Percentiles rank a stretch among this genome's conserved stretches.
Evolutionary conservation across 257 asterid genomes (phyloP).

Genomic region (Plectranthus barbatus): DNA sequence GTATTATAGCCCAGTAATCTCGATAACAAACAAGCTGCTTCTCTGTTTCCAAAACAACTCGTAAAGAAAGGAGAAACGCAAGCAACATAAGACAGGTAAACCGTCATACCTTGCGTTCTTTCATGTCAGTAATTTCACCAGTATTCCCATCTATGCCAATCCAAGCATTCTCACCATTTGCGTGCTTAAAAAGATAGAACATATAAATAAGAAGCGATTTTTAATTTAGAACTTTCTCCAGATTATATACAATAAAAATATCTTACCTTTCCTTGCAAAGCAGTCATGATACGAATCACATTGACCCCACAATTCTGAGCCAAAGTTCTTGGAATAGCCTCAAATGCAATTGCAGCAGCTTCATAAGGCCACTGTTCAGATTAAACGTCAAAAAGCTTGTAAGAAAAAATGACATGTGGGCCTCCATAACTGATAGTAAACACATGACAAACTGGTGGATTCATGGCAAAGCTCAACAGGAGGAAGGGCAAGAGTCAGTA

Average conservation of each 20-base stretch:
- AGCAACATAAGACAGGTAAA: no score
- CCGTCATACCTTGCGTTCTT: conserved; percentile 73
- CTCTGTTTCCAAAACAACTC: background rate
- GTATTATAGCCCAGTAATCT: no score
- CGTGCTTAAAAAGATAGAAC: conserved; percentile 75
- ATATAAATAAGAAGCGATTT: background rate
- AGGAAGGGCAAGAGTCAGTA: background rate
- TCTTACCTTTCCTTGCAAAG: conserved; percentile 83
- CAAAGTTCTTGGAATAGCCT: conserved; percentile 94
- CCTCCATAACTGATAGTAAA: background rate
- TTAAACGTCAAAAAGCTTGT: background rate
- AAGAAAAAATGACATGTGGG: no score
- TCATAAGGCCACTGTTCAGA: conserved; percentile 90
- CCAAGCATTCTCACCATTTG: conserved; percentile 96
- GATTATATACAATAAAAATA: conserved; percentile 5
- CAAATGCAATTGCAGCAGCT: conserved; percentile 98
- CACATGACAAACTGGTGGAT: background rate
- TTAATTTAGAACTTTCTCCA: background rate
- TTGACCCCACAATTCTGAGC: conserved; percentile 98
- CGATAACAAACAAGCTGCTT: background rate
- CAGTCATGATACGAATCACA: conserved; percentile 91
- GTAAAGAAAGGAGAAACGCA: no score
- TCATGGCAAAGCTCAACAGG: background rate
- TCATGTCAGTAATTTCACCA: conserved; percentile 87
- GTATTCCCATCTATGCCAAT: conserved; percentile 90